Evolutionary conservation across 768 basidiomycete species (phyloP), one percentile per base, ranked within the genome.

Genomic region (Suillus paluster): DNA sequence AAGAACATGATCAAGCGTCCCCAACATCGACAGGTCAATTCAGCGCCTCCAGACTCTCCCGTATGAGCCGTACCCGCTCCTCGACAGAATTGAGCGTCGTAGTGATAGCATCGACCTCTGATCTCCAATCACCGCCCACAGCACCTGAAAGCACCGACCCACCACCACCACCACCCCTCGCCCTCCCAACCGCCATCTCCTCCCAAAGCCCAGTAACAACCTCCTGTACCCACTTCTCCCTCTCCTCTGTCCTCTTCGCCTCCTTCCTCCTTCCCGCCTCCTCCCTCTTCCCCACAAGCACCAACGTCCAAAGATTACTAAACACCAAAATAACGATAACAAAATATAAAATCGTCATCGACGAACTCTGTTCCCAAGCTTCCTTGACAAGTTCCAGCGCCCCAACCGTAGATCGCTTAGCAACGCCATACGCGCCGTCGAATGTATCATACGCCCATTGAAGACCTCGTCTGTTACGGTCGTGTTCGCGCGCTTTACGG

Each of bases 391-490:
- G 86, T 78, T 94, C 93, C 63, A 94, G 70, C 27, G 90, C 89
- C 21, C 86, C 91, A 50, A 75, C 80, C 46, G 90, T 84, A 63
- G 90, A 92, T 70, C 86, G 85, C 68, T 77, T 79, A 34, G 86
- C 92, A 63, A 95, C 92, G 65, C 84, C 81, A 63, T 78, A 83
- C 2, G 93, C 88, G 11, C 91, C 93, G 34, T 88, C 88, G 72
- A 92, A 83, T 52, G 93, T 95, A 66, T 95, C 93, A 78, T 86
- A 91, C 3, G 92, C 92, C 93, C 93, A 95, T 68, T 95, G 93
- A 65, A 94, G 76, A 0, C 87, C 87, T 19, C 91, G 89, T 61
- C 80, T 83, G 63, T 88, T 86, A 17, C 88, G 85, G 71, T 91
- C 87, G 59, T 82, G 79, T 71, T 90, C 89, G 57, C 90, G 85